phyloP scores from a whole-genome alignment of 2,329 filamentous ascomycete species.

The Verticillium isaacii region DNA sequence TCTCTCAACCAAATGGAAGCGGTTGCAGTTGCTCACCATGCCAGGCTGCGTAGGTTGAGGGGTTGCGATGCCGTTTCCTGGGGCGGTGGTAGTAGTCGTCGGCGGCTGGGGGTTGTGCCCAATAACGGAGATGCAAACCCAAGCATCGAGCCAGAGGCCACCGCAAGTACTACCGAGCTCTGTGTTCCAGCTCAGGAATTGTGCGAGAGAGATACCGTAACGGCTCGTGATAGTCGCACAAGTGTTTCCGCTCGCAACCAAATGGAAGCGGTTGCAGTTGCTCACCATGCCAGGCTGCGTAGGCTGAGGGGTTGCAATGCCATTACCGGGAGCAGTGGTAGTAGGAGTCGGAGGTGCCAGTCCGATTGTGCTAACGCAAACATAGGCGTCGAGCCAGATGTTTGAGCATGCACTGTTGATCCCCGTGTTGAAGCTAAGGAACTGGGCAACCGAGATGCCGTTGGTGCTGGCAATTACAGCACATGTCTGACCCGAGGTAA shows the following conservation, averaged over 20 bases:
- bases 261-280: slow-evolving; percentile 15
- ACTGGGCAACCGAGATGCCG: slow-evolving; percentile 16
- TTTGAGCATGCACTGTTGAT: slow-evolving; percentile 7
- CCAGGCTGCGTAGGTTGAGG: slow-evolving; percentile 4
- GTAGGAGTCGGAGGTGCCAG: neutral
- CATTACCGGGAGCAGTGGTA: neutral
- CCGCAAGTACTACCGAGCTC: slow-evolving; percentile 7
- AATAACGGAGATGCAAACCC: slow-evolving; percentile 10
- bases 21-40: slow-evolving; percentile 19
- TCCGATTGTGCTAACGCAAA: slow-evolving; percentile 11
- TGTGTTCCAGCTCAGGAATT: slow-evolving; percentile 15
- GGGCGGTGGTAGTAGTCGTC: slow-evolving; percentile 7
- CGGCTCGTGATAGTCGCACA: slow-evolving; percentile 5
- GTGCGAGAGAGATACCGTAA: slow-evolving; percentile 6
- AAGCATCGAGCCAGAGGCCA: slow-evolving; percentile 7
- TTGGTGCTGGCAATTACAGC: slow-evolving; percentile 15
- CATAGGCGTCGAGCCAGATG: slow-evolving; percentile 9
- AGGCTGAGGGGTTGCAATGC: slow-evolving; percentile 9
- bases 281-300: slow-evolving; percentile 12
- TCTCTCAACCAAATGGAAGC: slow-evolving; percentile 17
- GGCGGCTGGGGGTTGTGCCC: slow-evolving; percentile 1
- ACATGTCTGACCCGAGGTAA: slow-evolving; percentile 16
- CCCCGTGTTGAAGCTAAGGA: slow-evolving; percentile 17
- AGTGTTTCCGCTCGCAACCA: slow-evolving; percentile 5
- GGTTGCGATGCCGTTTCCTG: slow-evolving; percentile 9